A percentile compares a stretch with the other conserved stretches of the same genome.
These are phyloP conservation scores for Gentiana macrophylla DNA, from an alignment of 257 asterid species.

Conservation along the genomic window DNA sequence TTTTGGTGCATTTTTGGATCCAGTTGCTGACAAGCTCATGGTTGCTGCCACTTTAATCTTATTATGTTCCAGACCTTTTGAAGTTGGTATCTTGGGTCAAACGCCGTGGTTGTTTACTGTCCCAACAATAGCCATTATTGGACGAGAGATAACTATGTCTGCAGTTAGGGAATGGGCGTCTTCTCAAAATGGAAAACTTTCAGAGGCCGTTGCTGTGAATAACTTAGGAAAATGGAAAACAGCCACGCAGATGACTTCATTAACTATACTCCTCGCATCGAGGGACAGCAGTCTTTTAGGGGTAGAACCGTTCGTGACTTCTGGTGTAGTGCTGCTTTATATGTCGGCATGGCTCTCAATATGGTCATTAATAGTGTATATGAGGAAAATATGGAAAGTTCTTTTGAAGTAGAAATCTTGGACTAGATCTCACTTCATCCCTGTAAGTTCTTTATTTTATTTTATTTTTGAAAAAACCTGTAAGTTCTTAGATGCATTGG, in stretches of 20 bases:
- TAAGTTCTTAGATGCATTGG: too few species aligned
- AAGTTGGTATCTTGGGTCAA: conserved; percentile 59
- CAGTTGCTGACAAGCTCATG: conserved; percentile 98
- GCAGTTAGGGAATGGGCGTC: conserved; percentile 99
- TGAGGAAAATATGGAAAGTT: conserved; percentile 64
- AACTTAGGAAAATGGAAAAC: conserved; percentile 96
- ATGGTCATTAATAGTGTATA: conserved; percentile 66
- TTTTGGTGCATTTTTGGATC: conserved; percentile 98
- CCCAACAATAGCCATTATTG: conserved; percentile 86
- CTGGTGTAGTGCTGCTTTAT: conserved; percentile 62
- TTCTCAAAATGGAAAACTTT: conserved; percentile 77
- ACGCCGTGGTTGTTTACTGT: conserved; percentile 71
- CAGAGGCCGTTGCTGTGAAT: conserved; percentile 97
- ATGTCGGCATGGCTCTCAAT: conserved; percentile 77
- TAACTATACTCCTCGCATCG: conserved; percentile 75
- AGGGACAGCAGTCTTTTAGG: conserved; percentile 76
- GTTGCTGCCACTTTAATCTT: conserved; percentile 94
- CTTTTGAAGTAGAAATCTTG: conserved; percentile 29
- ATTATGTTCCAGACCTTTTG: conserved; percentile 77
- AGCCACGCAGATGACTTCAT: conserved; percentile 85
- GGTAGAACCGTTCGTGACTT: conserved; percentile 33
- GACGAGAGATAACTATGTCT: conserved; percentile 99
- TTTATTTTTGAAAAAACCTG: too few species aligned
- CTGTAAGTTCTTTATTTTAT: neutral
- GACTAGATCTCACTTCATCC: neutral